Evolutionary conservation across 768 basidiomycete genomes (phyloP), one percentile per base, ranked within the genome.

Genomic region (Daedaleopsis nitida): DNA sequence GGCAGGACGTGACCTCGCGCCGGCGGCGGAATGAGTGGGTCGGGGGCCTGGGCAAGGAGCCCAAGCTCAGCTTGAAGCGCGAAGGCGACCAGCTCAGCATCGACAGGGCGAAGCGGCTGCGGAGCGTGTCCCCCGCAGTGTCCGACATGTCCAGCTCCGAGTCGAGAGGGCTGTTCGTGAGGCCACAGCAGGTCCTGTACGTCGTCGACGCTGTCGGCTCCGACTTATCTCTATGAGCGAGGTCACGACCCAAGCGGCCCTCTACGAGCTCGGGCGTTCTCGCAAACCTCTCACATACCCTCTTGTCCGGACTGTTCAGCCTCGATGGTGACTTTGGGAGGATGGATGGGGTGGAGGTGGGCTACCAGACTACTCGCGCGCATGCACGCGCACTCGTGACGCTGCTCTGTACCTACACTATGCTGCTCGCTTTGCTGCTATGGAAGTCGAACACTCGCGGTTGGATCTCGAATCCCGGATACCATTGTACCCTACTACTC

Each of bases 161-260:
- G 74, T 83, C 86, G 0, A 71, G 84, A 65, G 92, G 92, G 1
- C 69, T 94, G 49, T 94, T 94, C 68, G 91, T 94, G 50, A 77
- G 92, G 57, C 92, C 92, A 5, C 89, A 91, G 73, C 91, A 93
- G 71, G 91, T 94, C 57, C 76, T 94, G 55, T 93, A 94, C 70
- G 92, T 94, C 32, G 86, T 94, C 37, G 90, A 92, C 70, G 92
- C 92, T 38, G 86, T 91, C 44, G 90, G 86, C 5, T 75, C 81
- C 13, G 85, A 87, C 75, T 69, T 87, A 53, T 88, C 27, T 57
- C 66, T 56, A 16, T 12, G 17, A 42, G 11, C n/a, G n/a, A n/a
- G n/a, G n/a, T n/a, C n/a, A n/a, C n/a, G n/a, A n/a, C n/a, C n/a
- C n/a, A n/a, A n/a, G n/a, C n/a, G n/a, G n/a, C 17, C 39, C 13